Base-by-base conservation (phyloP, 2,329 filamentous ascomycete genomes). In the Fusarium sp. region DNA sequence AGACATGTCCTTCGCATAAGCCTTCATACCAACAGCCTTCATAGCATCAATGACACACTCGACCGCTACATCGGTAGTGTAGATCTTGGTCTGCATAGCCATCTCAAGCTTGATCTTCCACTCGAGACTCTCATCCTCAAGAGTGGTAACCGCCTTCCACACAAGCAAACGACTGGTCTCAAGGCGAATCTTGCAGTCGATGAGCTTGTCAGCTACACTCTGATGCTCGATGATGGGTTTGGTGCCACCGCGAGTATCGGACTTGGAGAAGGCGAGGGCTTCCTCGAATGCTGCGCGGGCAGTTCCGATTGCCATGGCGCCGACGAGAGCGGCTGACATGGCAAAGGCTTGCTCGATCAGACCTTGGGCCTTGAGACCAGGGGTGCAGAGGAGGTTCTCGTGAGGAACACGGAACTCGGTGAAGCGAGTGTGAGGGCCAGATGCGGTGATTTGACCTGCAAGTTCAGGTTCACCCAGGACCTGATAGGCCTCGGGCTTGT, bases 21-120 rank as follows among this genome's bases (percentile, higher is more conserved):
- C 38, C 44, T 66, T 23, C 61, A 66, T 66, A 3, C 63, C 63
- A 19, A 66, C 61, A 0, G 61, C 61, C 10, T 66, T 63, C 63
- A 66, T 66, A 1, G 54, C 51, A 3, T 66, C 51, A 14, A 63
- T 41, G 1, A 66, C 38, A 25, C 33, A 31, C 14, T 66, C 60
- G 0, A 66, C 49, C 1, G 38, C 51, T 16, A 63, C 63, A 10
- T 66, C 63, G 0, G 39, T 51, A 1, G 60, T 44, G 14, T 59
- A 66, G 9, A 66, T 66, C 61, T 66, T 66, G 10, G 51, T 55
- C 12, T 66, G 60, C 25, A 66, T n/a, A 4, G 60, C 51, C 27
- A 39, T 42, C 16, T 66, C 63, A 2, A 66, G 38, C 18, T 62
- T 51, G 27, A 54, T 15, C 1, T 18, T 29, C 11, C 46, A 25